phyloP scores from a whole-genome alignment of 805 yeast species.

The Wickerhamiella kurtzmanii region DNA sequence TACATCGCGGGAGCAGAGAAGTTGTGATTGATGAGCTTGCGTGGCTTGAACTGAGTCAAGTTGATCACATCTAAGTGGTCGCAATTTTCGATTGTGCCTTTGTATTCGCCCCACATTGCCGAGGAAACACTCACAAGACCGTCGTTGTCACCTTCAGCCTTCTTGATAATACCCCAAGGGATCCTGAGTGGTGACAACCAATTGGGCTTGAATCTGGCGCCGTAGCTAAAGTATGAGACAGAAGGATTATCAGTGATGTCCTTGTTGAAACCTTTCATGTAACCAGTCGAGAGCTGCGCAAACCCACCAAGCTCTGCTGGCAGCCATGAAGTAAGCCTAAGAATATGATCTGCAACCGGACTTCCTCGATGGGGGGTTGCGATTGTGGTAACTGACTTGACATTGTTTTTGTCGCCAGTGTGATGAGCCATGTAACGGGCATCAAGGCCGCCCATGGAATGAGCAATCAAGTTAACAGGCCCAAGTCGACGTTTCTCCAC shows the following conservation, averaged over 20 bases:
- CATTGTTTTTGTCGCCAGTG: conserved; percentile 35
- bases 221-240: conserved; percentile 71
- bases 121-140: conserved; percentile 74
- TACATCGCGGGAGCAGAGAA: conserved; percentile 61
- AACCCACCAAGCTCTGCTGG: conserved; percentile 30
- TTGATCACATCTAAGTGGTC: conserved; percentile 82
- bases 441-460: conserved; percentile 92
- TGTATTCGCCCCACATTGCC: conserved; percentile 70
- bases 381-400: conserved; percentile 67
- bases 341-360: conserved; percentile 60
- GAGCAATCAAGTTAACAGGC: conserved; percentile 66
- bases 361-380: conserved; percentile 86
- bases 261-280: conserved; percentile 41
- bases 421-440: conserved; percentile 59
- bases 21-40: conserved; percentile 23
- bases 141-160: conserved; percentile 50
- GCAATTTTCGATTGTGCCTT: conserved; percentile 63
- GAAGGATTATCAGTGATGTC: conserved; percentile 39
- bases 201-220: conserved; percentile 55
- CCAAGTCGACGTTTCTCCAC: conserved; percentile 16
- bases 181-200: conserved; percentile 48
- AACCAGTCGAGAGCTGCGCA: conserved; percentile 50
- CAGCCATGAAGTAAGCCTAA: conserved; percentile 20
- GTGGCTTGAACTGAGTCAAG: conserved; percentile 33
- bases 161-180: conserved; percentile 51